Conservation (phyloP, 1,284 basidiomycete genomes). For the Serendipita sp. region DNA sequence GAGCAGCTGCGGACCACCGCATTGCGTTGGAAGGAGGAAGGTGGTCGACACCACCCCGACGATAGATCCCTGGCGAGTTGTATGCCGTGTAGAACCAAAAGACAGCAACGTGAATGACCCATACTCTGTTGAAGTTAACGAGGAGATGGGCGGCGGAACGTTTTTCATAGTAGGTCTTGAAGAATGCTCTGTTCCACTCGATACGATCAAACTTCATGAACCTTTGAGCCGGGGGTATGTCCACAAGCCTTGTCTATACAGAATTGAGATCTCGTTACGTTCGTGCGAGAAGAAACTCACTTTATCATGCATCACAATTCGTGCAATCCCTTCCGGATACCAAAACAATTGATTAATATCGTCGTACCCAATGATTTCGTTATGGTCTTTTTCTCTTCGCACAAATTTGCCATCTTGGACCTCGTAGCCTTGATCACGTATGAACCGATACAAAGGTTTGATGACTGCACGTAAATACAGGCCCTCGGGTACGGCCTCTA, state of each 20-base stretch:
- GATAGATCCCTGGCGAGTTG: constrained; percentile 83
- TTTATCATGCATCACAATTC: constrained; percentile 82
- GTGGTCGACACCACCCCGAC: constrained; percentile 38
- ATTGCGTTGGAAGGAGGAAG: constrained; percentile 52
- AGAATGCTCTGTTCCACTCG: constrained; percentile 88
- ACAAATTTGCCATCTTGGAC: constrained; percentile 93
- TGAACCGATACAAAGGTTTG: constrained; percentile 94
- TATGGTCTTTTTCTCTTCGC: constrained; percentile 83
- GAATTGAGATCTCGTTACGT: constrained; percentile 8
- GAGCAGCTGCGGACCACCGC: constrained; percentile 76
- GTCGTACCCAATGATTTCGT: constrained; percentile 94
- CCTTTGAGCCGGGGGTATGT: constrained; percentile 74
- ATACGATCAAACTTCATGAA: constrained; percentile 93
- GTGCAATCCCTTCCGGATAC: constrained; percentile 97
- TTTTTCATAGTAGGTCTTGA: constrained; percentile 95
- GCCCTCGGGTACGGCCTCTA: constrained; percentile 91
- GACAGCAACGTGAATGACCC: constrained; percentile 85
- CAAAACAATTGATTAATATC: constrained; percentile 99
- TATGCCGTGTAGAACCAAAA: constrained; percentile 92
- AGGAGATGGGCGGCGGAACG: constrained; percentile 86
- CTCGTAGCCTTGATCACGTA: constrained; percentile 96
- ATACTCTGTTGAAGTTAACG: constrained; percentile 96
- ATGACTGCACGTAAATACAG: constrained; percentile 83
- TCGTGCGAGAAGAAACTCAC: constrained; percentile 25
- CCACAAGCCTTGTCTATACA: constrained; percentile 70